These are phyloP conservation scores for Hyaloperonospora arabidopsidis DNA, from an alignment of 352 stramenopile genomes.

Conservation along the genomic window DNA sequence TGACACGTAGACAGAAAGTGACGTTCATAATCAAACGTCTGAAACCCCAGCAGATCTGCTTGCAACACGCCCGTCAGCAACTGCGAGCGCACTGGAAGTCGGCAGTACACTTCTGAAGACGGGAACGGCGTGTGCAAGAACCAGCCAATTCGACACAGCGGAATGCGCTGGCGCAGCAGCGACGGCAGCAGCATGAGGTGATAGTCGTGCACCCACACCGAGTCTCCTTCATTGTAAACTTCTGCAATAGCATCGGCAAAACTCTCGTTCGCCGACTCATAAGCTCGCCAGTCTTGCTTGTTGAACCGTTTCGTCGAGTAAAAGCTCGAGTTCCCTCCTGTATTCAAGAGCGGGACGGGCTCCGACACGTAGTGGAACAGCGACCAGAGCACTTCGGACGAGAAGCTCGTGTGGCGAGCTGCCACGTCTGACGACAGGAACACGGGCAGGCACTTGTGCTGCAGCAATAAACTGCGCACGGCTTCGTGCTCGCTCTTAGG, in stretches of 20 bases:
- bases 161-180: conserved; percentile 69
- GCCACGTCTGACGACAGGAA: conserved; percentile 79
- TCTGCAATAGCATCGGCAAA: conserved; percentile 81
- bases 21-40: conserved; percentile 87
- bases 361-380: conserved; percentile 88
- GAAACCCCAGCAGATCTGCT: conserved; percentile 79
- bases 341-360: conserved; percentile 42
- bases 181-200: conserved; percentile 86
- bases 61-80: conserved; percentile 72
- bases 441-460: conserved; percentile 85
- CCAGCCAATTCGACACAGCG: conserved; percentile 71
- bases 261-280: conserved; percentile 81
- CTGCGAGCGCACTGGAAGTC: conserved; percentile 70
- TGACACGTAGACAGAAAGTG: conserved; percentile 83
- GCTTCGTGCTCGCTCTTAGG: conserved; percentile 73
- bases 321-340: conserved; percentile 30
- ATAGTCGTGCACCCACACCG: conserved; percentile 87
- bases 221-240: conserved; percentile 84
- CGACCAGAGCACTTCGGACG: conserved; percentile 87
- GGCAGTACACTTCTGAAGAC: conserved; percentile 78
- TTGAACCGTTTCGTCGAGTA: conserved; percentile 75
- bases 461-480: conserved; percentile 57
- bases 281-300: conserved; percentile 83
- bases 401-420: conserved; percentile 84
- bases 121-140: conserved; percentile 87